Evolutionary conservation across 2,329 filamentous ascomycete genomes (phyloP).

Genomic region (Stagonosporopsis vannaccii): DNA sequence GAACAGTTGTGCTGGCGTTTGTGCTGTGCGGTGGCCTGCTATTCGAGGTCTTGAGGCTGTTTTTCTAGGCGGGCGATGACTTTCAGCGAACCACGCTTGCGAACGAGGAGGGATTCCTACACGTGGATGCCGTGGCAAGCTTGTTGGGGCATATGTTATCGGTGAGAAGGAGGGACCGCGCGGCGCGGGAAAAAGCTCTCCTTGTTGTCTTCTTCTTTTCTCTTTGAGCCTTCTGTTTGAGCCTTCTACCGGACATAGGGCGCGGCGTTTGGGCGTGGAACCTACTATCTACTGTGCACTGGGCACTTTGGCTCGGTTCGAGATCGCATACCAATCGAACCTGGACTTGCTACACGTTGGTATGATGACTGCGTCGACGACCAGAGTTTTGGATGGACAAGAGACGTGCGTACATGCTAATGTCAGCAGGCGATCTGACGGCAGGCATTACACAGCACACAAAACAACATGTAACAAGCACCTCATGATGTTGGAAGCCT

Average conservation of each 20-base stretch:
- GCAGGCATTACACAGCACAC: neutral
- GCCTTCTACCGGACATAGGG: conserved; percentile 7
- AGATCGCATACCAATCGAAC: conserved; percentile 11
- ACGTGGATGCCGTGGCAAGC: neutral
- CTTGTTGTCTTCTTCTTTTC: neutral
- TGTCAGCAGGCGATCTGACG: neutral
- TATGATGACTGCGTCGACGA: neutral
- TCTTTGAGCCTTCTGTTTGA: neutral
- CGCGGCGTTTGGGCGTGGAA: conserved; percentile 15
- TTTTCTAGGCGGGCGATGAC: conserved; percentile 44
- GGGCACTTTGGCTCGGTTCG: neutral
- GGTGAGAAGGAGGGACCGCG: neutral
- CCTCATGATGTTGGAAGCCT: neutral
- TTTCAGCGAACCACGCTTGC: neutral
- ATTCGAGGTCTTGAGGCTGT: conserved; percentile 63
- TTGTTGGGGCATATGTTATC: neutral
- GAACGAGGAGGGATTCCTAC: neutral
- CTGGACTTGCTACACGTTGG: neutral
- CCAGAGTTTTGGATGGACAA: neutral
- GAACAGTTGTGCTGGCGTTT: conserved; percentile 66
- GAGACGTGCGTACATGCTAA: neutral
- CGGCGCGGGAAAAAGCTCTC: conserved; percentile 5
- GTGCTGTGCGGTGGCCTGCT: conserved; percentile 67
- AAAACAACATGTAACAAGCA: neutral
- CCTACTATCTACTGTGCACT: conserved; percentile 9